Evolutionary conservation across 768 basidiomycete species (phyloP).

Genomic region (Dentipellis fragilis): DNA sequence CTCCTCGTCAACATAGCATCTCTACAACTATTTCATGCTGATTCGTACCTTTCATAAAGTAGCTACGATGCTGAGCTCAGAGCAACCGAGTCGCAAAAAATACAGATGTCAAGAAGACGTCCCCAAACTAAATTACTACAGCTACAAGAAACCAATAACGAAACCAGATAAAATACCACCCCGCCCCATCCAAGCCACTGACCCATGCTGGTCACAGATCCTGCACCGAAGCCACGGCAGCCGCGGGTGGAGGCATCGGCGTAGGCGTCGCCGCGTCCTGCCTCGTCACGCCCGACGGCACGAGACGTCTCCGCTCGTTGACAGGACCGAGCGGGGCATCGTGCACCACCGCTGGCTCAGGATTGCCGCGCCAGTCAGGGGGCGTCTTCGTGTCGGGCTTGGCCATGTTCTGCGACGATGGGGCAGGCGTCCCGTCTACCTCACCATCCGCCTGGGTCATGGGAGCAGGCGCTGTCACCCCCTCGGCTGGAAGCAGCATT

Average conservation of each 20-base stretch:
- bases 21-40: no score
- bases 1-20: no score
- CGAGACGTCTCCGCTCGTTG: conserved; percentile 5
- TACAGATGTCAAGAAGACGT: no score
- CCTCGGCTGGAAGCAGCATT: conserved; percentile 4
- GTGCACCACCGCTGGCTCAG: conserved; percentile 7
- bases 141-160: no score
- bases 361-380: conserved; percentile 13
- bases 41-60: no score
- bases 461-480: neutral
- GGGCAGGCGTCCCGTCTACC: neutral
- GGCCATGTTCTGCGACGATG: neutral
- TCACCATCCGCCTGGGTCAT: neutral
- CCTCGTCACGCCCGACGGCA: conserved; percentile 12
- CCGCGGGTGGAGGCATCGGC: neutral
- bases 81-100: no score
- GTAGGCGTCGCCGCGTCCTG: conserved; percentile 13
- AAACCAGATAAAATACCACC: no score
- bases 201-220: no score
- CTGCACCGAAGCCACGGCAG: no score
- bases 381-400: conserved; percentile 4
- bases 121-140: no score
- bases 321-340: conserved; percentile 12
- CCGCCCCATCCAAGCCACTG: no score
- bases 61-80: no score